A percentile compares a stretch with the other conserved stretches of the same genome.
Conservation (phyloP, 2,329 filamentous ascomycete genomes). For the Hypoxylon sp. region DNA sequence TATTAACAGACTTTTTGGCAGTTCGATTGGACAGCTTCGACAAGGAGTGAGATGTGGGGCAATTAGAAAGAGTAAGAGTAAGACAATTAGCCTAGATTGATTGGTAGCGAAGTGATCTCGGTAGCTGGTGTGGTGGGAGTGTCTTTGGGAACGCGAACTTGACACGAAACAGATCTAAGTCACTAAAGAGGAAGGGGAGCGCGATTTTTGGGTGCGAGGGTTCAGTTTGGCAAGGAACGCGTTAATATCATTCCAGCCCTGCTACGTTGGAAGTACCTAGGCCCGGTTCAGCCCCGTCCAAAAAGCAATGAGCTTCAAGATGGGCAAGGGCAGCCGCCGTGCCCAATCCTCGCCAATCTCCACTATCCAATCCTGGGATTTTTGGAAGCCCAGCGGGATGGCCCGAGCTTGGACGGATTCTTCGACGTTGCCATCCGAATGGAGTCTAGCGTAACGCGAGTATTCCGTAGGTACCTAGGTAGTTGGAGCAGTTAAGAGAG, state of each 20-base stretch:
- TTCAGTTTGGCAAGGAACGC: slow-evolving; percentile 8
- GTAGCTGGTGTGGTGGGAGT: slow-evolving; percentile 8
- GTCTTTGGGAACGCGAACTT: slow-evolving; percentile 21
- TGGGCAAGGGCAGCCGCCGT: background rate
- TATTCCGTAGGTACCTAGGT: no score
- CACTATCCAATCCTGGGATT: background rate
- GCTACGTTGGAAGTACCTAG: background rate
- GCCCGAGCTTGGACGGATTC: background rate
- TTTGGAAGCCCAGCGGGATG: slow-evolving; percentile 1
- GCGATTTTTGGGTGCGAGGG: background rate
- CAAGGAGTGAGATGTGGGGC: slow-evolving; percentile 18
- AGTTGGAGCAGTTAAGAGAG: background rate
- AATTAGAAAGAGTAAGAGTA: slow-evolving; percentile 20
- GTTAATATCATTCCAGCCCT: slow-evolving; percentile 7
- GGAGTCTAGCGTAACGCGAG: background rate
- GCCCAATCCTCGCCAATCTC: background rate
- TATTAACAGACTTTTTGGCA: slow-evolving; percentile 22
- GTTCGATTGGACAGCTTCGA: slow-evolving; percentile 27
- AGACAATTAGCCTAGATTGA: slow-evolving; percentile 27
- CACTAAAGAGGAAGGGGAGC: slow-evolving; percentile 1
- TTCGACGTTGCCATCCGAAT: background rate
- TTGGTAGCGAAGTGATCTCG: slow-evolving; percentile 27
- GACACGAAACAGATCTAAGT: slow-evolving; percentile 13
- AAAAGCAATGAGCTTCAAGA: background rate
- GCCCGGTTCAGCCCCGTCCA: background rate